phyloP scores from a whole-genome alignment of 768 basidiomycete genomes.

The Leccinum aurantiacum region DNA sequence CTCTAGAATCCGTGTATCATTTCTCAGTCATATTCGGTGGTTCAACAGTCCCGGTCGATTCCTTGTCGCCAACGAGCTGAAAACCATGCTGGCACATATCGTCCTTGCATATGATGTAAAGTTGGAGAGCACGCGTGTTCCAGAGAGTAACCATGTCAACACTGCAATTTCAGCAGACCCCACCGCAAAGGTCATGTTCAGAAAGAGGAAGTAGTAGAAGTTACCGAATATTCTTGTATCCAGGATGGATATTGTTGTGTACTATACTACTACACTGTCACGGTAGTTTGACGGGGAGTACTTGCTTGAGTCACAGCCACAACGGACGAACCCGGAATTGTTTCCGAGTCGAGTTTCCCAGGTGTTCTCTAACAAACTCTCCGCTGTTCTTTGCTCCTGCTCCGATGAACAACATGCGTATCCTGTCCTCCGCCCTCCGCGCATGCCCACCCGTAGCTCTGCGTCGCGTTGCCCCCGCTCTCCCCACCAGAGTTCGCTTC shows the following conservation, averaged over 20 bases:
- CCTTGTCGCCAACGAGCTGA: conserved; percentile 7
- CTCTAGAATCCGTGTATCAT: not conserved
- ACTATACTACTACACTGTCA: not conserved
- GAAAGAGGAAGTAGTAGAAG: not conserved
- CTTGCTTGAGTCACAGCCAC: conserved; percentile 17
- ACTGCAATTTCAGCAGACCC: not conserved
- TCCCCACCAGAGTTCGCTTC: conserved; percentile 34
- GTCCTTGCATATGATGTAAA: not conserved
- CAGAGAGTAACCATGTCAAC: not conserved
- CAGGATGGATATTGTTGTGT: not conserved
- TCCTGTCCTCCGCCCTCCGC: conserved; percentile 64
- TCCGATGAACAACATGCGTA: conserved; percentile 47
- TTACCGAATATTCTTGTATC: not conserved
- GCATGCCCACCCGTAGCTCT: conserved; percentile 48
- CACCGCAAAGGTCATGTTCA: not conserved
- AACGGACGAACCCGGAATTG: conserved; percentile 20
- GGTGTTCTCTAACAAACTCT: not conserved
- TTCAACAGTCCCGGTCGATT: conserved; percentile 10
- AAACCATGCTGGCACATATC: not conserved
- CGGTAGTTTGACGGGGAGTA: too few species aligned
- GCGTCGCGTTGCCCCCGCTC: conserved; percentile 46
- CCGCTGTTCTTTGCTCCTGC: conserved; percentile 1
- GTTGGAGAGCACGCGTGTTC: not conserved
- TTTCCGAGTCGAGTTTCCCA: conserved; percentile 12
- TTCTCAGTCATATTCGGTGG: not conserved